Percentiles rank a stretch among this genome's conserved stretches.
These are phyloP conservation scores for Xylaria multiplex DNA, from an alignment of 2,329 filamentous ascomycete species.

Conservation along the genomic window DNA sequence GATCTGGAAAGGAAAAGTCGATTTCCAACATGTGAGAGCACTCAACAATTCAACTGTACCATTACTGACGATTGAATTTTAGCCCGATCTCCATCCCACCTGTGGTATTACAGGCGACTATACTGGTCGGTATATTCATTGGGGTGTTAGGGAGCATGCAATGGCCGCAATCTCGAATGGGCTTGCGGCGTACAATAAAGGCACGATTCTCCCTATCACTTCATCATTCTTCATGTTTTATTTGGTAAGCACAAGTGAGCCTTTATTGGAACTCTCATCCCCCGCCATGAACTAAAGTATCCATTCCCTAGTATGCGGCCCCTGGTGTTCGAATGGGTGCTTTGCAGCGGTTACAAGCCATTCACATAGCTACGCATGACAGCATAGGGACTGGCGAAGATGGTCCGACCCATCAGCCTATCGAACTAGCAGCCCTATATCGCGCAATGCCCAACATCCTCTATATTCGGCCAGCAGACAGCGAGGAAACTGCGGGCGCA, in stretches of 20 bases:
- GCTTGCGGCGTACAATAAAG: constrained; percentile 65
- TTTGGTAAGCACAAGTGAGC: constrained; percentile 40
- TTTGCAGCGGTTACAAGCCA: constrained; percentile 63
- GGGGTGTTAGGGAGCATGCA: constrained; percentile 59
- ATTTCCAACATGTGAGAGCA: constrained; percentile 56
- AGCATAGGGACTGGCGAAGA: constrained; percentile 68
- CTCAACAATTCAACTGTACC: background rate
- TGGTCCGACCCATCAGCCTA: constrained; percentile 71
- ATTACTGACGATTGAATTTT: background rate
- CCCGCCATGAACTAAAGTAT: no score
- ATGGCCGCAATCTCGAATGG: constrained; percentile 69
- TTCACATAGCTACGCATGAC: constrained; percentile 71
- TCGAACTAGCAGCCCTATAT: constrained; percentile 66
- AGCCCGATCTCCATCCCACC: constrained; percentile 12
- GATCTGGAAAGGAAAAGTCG: constrained; percentile 60
- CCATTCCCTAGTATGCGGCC: constrained; percentile 55
- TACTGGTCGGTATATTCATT: constrained; percentile 50
- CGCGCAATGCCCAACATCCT: constrained; percentile 71
- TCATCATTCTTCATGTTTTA: constrained; percentile 73
- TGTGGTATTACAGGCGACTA: constrained; percentile 49
- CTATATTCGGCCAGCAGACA: constrained; percentile 69
- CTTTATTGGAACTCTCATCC: no score
- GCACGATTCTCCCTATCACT: constrained; percentile 67
- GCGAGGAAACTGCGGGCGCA: constrained; percentile 66
- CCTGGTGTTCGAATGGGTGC: constrained; percentile 69